Evolutionary conservation across 192 early-diverging fungal genomes (phyloP).

Genomic region (Coemansia furcata): DNA sequence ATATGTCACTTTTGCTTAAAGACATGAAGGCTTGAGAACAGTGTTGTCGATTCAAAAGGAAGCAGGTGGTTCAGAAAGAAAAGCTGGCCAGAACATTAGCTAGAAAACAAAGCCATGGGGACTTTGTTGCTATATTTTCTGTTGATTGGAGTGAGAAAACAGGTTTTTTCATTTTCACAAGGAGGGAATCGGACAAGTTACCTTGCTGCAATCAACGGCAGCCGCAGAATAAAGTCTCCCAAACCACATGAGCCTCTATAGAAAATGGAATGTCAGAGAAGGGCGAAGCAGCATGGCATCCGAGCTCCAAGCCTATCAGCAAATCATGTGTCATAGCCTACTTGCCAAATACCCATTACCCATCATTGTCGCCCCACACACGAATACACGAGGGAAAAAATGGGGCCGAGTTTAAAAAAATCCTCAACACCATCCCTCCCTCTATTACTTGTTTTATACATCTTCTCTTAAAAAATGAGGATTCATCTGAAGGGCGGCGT

Average conservation of each 20-base stretch:
- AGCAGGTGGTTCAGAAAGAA: too few species aligned
- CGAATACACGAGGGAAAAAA: not conserved
- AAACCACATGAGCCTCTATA: too few species aligned
- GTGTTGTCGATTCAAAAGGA: too few species aligned
- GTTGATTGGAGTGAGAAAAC: not conserved
- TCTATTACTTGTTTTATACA: not conserved
- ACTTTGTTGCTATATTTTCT: too few species aligned
- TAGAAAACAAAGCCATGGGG: too few species aligned
- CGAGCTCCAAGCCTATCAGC: not conserved
- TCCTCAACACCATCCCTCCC: not conserved
- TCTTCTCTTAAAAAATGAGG: slow-evolving; percentile 10
- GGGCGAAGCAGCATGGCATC: too few species aligned
- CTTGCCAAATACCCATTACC: too few species aligned
- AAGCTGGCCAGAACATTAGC: too few species aligned
- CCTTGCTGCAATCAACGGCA: not conserved
- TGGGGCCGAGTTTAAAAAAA: not conserved
- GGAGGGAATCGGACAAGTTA: not conserved
- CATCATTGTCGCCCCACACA: not conserved
- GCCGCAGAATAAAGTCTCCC: not conserved
- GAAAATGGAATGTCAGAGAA: too few species aligned
- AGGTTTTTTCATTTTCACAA: not conserved
- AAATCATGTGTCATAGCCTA: too few species aligned
- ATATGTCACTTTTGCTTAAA: too few species aligned
- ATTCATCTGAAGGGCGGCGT: slow-evolving; percentile 74
- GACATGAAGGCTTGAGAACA: too few species aligned